phyloP scores from a whole-genome alignment of 805 yeast genomes.

The Geotrichum ghanense region DNA sequence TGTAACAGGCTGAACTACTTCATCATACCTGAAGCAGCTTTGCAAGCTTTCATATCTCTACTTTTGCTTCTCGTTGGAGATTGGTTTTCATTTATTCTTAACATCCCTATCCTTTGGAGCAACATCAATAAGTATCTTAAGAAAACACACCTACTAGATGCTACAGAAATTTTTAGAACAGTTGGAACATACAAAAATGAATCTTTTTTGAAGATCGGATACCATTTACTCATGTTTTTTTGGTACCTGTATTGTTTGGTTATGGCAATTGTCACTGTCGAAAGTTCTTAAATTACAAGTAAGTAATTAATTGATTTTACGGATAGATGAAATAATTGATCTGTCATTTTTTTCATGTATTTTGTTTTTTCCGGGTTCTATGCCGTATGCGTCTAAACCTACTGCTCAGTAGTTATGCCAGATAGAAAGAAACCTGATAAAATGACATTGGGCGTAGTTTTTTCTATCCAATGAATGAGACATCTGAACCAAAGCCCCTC shows the following conservation, averaged over 20 bases:
- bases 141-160: slow-evolving; percentile 81
- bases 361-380: no score
- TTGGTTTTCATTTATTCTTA: slow-evolving; percentile 82
- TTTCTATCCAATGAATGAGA: no score
- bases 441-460: no score
- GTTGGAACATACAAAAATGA: slow-evolving; percentile 85
- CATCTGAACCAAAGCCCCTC: no score
- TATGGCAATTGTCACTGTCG: slow-evolving; percentile 76
- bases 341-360: no score
- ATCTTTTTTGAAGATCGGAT: slow-evolving; percentile 78
- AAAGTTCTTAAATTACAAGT: slow-evolving; percentile 11
- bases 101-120: slow-evolving; percentile 74
- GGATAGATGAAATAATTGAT: no score
- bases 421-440: no score
- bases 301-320: no score
- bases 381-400: no score
- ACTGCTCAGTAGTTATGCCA: no score
- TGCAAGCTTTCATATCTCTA: slow-evolving; percentile 54
- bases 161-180: slow-evolving; percentile 95
- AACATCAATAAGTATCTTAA: slow-evolving; percentile 68
- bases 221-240: slow-evolving; percentile 86
- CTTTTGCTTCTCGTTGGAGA: slow-evolving; percentile 77
- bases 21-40: slow-evolving; percentile 78
- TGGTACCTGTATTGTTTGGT: slow-evolving; percentile 93
- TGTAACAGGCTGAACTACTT: slow-evolving; percentile 76